These are phyloP conservation scores for Termitomyces sp. DNA, from an alignment of 768 basidiomycete species.

Conservation along the genomic window DNA sequence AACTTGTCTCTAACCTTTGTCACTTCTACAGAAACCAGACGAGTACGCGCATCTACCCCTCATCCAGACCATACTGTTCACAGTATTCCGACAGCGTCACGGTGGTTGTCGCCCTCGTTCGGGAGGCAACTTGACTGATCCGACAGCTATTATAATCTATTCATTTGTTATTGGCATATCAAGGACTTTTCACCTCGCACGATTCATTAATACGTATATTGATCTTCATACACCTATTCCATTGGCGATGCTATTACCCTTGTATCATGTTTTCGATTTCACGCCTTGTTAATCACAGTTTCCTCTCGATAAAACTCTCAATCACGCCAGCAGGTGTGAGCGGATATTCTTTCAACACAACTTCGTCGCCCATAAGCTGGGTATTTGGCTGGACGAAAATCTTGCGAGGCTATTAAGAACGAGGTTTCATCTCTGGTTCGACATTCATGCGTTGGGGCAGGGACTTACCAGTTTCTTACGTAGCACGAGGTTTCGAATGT, in stretches of 20 bases:
- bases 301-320: conserved; percentile 76
- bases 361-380: conserved; percentile 57
- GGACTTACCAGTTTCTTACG: conserved; percentile 66
- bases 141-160: conserved; percentile 13
- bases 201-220: conserved; percentile 3
- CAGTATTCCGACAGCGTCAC: conserved; percentile 47
- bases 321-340: conserved; percentile 69
- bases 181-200: conserved; percentile 9
- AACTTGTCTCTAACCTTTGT: conserved; percentile 7
- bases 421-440: background rate
- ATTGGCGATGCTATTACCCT: conserved; percentile 5
- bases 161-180: conserved; percentile 4
- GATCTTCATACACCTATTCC: background rate
- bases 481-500: conserved; percentile 73
- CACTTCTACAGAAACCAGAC: conserved; percentile 59
- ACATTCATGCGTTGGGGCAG: background rate
- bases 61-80: conserved; percentile 3
- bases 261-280: background rate
- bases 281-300: conserved; percentile 26
- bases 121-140: conserved; percentile 57
- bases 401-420: conserved; percentile 64
- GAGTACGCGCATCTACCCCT: conserved; percentile 47
- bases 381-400: conserved; percentile 85
- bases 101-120: conserved; percentile 61
- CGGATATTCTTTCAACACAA: conserved; percentile 75